A percentile compares a stretch with the other conserved stretches of the same genome.
phyloP scores from a whole-genome alignment of 2,329 filamentous ascomycete genomes.

The Xylaria sp. region DNA sequence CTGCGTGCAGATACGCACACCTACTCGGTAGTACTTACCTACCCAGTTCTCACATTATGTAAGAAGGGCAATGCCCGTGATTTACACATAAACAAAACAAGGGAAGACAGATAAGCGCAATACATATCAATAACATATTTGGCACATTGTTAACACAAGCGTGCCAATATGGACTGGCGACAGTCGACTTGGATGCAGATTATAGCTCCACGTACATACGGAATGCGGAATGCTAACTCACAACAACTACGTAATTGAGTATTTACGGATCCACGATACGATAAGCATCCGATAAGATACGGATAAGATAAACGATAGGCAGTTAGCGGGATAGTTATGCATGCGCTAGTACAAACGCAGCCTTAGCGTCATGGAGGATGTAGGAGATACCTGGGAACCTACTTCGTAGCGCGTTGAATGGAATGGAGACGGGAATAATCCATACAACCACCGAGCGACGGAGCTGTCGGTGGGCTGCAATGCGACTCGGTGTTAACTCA shows the following conservation, averaged over 20 bases:
- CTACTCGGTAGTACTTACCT: neutral
- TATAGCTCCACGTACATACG: too few species aligned
- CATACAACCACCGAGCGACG: constrained; percentile 6
- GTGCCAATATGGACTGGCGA: too few species aligned
- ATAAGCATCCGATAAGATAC: neutral
- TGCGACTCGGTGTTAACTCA: neutral
- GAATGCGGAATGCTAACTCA: too few species aligned
- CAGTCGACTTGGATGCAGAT: too few species aligned
- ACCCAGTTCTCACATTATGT: neutral
- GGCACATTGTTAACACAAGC: too few species aligned
- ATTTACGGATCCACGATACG: too few species aligned
- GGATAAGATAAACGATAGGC: neutral
- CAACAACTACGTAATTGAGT: too few species aligned
- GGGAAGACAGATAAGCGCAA: neutral
- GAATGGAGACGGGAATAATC: too few species aligned
- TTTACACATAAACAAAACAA: neutral
- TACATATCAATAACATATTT: neutral
- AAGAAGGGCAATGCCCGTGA: neutral
- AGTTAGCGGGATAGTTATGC: neutral
- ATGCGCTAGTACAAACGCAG: neutral
- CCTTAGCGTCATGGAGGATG: neutral
- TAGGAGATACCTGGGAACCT: too few species aligned
- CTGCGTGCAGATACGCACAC: too few species aligned
- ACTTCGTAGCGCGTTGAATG: too few species aligned
- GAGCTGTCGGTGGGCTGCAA: constrained; percentile 6